Percentiles rank a stretch among this genome's conserved stretches.
phyloP scores from a whole-genome alignment of 2,329 filamentous ascomycete genomes.

The Apiospora phragmitis region DNA sequence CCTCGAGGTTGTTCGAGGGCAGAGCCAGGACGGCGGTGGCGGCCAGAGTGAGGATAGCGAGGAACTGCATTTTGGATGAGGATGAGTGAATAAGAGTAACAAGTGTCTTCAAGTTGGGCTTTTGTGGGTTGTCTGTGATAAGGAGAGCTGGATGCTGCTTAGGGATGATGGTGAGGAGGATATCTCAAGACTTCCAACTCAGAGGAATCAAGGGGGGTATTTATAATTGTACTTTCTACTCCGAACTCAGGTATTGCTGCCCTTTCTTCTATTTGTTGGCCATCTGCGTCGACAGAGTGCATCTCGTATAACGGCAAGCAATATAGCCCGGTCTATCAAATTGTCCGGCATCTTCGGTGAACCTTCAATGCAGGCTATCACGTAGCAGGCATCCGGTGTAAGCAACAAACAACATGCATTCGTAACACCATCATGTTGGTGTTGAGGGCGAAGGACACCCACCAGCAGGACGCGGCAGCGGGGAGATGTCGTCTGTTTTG shows the following conservation, averaged over 20 bases:
- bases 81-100: background rate
- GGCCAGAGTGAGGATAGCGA: constrained; percentile 23
- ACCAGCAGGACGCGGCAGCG: background rate
- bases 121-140: background rate
- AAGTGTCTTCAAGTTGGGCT: background rate
- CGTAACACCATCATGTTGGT: background rate
- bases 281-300: too few species aligned
- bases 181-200: background rate
- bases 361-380: background rate
- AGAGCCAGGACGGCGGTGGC: constrained; percentile 18
- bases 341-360: background rate
- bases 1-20: constrained; percentile 13
- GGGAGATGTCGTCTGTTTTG: background rate
- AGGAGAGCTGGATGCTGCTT: background rate
- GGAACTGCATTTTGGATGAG: constrained; percentile 26
- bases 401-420: background rate
- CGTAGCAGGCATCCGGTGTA: background rate
- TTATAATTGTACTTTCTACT: background rate
- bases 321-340: background rate
- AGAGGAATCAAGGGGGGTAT: background rate
- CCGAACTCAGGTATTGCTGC: background rate
- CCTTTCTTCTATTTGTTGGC: background rate
- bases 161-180: background rate
- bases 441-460: background rate
- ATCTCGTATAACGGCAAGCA: background rate